A percentile compares a stretch with the other conserved stretches of the same genome.
phyloP scores from a whole-genome alignment of 192 early-diverging fungal genomes.

The Jimgerdemannia flammicorona region DNA sequence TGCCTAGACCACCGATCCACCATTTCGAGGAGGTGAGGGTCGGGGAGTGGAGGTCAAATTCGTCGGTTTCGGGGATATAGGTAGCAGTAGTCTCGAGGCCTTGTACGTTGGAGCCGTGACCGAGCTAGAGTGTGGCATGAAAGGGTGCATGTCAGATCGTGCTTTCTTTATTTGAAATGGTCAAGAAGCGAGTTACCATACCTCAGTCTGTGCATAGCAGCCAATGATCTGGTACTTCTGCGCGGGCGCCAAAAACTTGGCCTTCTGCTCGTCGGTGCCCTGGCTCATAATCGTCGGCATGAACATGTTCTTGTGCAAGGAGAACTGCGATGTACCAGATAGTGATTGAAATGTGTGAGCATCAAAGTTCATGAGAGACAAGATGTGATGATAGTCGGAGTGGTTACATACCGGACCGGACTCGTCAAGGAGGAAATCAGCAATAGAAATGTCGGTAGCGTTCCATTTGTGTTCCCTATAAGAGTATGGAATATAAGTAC shows the following conservation, averaged over 20 bases:
- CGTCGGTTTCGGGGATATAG: slow-evolving; percentile 74
- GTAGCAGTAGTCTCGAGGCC: slow-evolving; percentile 88
- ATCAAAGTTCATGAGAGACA: background rate
- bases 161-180: slow-evolving; percentile 13
- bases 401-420: slow-evolving; percentile 43
- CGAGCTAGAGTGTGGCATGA: slow-evolving; percentile 14
- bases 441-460: slow-evolving; percentile 44
- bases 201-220: slow-evolving; percentile 85
- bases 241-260: slow-evolving; percentile 71
- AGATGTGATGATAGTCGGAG: background rate
- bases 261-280: slow-evolving; percentile 73
- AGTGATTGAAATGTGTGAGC: background rate
- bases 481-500: background rate
- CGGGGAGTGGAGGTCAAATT: slow-evolving; percentile 85
- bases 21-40: slow-evolving; percentile 77
- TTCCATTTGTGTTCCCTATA: slow-evolving; percentile 54
- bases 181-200: slow-evolving; percentile 27
- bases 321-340: slow-evolving; percentile 38
- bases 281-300: slow-evolving; percentile 74
- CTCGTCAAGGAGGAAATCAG: slow-evolving; percentile 53
- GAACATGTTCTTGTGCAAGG: slow-evolving; percentile 80
- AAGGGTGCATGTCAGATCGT: background rate
- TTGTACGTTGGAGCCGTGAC: slow-evolving; percentile 82
- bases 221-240: slow-evolving; percentile 74
- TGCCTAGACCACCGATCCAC: slow-evolving; percentile 85